These are phyloP conservation scores for Geum urbanum DNA, from an alignment of 306 rosid species.

Conservation along the genomic window DNA sequence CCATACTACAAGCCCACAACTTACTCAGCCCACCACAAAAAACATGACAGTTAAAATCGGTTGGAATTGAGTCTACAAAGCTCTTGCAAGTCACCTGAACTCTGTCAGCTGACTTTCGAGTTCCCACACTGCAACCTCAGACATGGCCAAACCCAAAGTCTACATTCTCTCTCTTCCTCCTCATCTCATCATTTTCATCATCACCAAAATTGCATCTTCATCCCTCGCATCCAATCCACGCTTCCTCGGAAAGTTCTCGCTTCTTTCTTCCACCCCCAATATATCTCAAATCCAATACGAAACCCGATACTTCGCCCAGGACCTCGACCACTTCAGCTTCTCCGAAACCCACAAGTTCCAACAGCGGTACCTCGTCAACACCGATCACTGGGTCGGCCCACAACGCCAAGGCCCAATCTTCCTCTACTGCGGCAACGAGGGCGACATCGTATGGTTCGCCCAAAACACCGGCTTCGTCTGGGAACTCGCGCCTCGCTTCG, in stretches of 20 bases:
- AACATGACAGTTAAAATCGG: too few relatives aligned
- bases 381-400: conserved; percentile 61
- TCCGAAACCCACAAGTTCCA: conserved; percentile 42
- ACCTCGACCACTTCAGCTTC: conserved; percentile 84
- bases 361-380: conserved; percentile 78
- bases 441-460: conserved; percentile 86
- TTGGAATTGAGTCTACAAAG: too few relatives aligned
- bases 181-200: conserved; percentile 11
- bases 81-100: background rate
- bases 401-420: conserved; percentile 61
- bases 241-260: conserved; percentile 42
- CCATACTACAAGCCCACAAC: too few relatives aligned
- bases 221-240: conserved; percentile 28
- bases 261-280: background rate
- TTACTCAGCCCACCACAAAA: too few relatives aligned
- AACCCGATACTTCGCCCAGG: conserved; percentile 57
- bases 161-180: background rate
- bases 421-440: conserved; percentile 91
- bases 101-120: background rate
- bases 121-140: background rate
- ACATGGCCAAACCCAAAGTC: conserved; percentile 25
- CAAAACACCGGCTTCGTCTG: conserved; percentile 72
- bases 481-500: conserved; percentile 77
- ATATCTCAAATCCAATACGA: conserved; percentile 36
- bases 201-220: conserved; percentile 27